A percentile compares a stretch with the other conserved stretches of the same genome.
Conservation (phyloP, 345 rosid species). For the Populus alba region DNA sequence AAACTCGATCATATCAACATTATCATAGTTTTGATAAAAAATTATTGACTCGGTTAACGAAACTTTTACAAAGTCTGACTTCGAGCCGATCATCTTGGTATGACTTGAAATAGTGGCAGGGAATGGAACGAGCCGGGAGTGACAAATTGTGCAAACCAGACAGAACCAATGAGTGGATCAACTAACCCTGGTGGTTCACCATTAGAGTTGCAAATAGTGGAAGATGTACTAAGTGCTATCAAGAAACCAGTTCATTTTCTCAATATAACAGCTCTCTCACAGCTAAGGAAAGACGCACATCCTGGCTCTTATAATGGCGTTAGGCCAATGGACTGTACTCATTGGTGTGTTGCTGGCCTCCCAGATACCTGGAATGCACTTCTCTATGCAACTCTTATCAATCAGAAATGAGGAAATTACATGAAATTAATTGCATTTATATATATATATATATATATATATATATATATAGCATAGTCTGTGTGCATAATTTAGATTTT, state of each 20-base stretch:
- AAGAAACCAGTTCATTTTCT: slow-evolving; percentile 52
- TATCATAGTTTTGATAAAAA: too few relatives aligned
- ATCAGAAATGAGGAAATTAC: not conserved
- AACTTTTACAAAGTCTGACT: too few relatives aligned
- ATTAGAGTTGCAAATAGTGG: slow-evolving; percentile 33
- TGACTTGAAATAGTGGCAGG: slow-evolving; percentile 32
- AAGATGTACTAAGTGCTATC: slow-evolving; percentile 35
- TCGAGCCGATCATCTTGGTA: not conserved
- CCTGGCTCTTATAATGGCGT: slow-evolving; percentile 48
- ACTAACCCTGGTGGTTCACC: slow-evolving; percentile 38
- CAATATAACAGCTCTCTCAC: slow-evolving; percentile 56
- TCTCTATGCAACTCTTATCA: slow-evolving; percentile 38
- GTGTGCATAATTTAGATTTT: too few relatives aligned
- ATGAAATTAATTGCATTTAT: too few relatives aligned
- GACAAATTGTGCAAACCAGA: slow-evolving; percentile 46
- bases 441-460: too few relatives aligned
- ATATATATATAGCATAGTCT: too few relatives aligned
- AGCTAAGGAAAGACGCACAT: slow-evolving; percentile 69
- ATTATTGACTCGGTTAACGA: too few relatives aligned
- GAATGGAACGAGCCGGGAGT: slow-evolving; percentile 58
- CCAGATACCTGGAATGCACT: slow-evolving; percentile 66
- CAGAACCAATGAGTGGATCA: slow-evolving; percentile 39
- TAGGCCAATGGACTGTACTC: slow-evolving; percentile 65
- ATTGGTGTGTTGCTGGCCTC: slow-evolving; percentile 68
- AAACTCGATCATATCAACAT: too few relatives aligned